Evolutionary conservation across 177 flowering plant genomes (phyloP).

Genomic region (Vitis hybrid): DNA sequence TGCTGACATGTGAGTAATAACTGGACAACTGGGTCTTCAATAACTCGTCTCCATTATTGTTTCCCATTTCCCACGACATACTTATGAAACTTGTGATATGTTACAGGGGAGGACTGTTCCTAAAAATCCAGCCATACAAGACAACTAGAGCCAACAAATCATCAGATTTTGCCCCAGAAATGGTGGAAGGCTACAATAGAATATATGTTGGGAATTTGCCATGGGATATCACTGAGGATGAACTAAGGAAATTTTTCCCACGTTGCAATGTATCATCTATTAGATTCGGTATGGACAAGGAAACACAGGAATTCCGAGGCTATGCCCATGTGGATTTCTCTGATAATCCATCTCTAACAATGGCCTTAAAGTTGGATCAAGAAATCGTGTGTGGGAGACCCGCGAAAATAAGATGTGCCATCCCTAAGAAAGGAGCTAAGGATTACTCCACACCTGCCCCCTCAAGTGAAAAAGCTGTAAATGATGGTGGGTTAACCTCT

Average conservation of each 20-base stretch:
- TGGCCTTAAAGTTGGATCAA: conserved; percentile 84
- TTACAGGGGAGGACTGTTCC: conserved; percentile 84
- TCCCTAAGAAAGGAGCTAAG: conserved; percentile 39
- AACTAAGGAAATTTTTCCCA: conserved; percentile 62
- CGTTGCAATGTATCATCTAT: conserved; percentile 68
- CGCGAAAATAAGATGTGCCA: conserved; percentile 77
- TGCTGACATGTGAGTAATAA: conserved; percentile 79
- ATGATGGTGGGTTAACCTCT: too few relatives aligned
- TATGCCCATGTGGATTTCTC: conserved; percentile 92
- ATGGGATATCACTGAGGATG: conserved; percentile 90
- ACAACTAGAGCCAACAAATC: conserved; percentile 25
- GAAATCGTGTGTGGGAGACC: conserved; percentile 68
- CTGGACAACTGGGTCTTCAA: background rate
- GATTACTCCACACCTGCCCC: conserved; percentile 9
- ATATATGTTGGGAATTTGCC: conserved; percentile 84
- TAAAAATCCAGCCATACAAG: conserved; percentile 80
- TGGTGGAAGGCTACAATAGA: conserved; percentile 85
- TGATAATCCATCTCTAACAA: conserved; percentile 49
- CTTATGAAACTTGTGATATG: conserved; percentile 2
- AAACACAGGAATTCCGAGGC: conserved; percentile 78
- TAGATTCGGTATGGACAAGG: conserved; percentile 85
- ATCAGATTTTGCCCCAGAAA: conserved; percentile 63
- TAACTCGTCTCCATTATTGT: background rate
- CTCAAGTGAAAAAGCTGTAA: conserved; percentile 5
- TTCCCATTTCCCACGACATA: background rate